These are phyloP conservation scores for Paraleonurus japonicus DNA, from an alignment of 257 asterid genomes.

Conservation along the genomic window DNA sequence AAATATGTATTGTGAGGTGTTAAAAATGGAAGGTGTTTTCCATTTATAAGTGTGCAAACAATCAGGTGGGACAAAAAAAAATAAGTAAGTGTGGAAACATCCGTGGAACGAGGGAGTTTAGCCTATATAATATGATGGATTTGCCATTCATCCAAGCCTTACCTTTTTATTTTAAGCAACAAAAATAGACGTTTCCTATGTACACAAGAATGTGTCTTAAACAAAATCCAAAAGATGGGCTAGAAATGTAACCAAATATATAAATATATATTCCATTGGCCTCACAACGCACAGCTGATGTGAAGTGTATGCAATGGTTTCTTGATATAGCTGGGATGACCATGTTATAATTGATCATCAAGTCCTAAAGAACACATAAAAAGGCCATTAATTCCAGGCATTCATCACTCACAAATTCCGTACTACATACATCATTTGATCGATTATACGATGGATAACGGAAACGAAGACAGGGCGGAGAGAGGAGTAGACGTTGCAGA, in stretches of 20 bases:
- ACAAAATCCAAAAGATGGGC: neutral
- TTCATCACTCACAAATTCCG: neutral
- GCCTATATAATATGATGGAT: too few species aligned
- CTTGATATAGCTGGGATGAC: neutral
- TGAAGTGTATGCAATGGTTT: neutral
- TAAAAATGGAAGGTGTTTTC: too few species aligned
- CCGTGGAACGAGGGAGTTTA: too few species aligned
- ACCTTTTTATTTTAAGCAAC: neutral
- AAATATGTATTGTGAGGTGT: too few species aligned
- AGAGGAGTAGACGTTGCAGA: neutral
- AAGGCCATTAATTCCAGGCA: neutral
- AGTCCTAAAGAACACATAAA: neutral
- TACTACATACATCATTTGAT: neutral
- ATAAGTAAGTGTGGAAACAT: too few species aligned
- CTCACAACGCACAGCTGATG: neutral
- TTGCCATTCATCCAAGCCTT: too few species aligned
- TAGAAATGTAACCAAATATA: neutral
- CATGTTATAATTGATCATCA: neutral
- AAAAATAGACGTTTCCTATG: neutral
- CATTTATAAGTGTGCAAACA: too few species aligned
- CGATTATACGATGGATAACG: neutral
- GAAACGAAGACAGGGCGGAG: neutral
- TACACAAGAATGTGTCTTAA: neutral
- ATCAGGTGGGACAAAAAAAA: too few species aligned
- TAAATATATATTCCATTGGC: neutral